phyloP scores from a whole-genome alignment of 768 basidiomycete genomes.

The Trametes coccinea region DNA sequence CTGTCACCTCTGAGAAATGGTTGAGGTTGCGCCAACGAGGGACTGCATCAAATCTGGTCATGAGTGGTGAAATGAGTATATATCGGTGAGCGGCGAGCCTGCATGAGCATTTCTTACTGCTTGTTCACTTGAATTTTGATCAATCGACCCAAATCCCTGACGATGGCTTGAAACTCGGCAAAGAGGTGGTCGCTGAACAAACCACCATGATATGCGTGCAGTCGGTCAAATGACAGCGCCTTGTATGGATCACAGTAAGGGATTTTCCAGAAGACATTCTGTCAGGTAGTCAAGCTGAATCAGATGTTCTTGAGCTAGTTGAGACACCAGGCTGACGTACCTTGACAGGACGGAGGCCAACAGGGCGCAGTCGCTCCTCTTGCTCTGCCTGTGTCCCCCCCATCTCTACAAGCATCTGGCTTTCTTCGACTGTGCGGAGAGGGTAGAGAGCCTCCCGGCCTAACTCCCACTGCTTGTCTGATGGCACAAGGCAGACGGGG shows the following conservation, averaged over 20 bases:
- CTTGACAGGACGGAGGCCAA: neutral
- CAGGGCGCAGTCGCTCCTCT: neutral
- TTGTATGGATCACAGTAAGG: constrained; percentile 9
- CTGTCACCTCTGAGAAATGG: neutral
- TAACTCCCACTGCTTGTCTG: neutral
- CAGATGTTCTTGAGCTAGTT: neutral
- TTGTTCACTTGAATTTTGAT: neutral
- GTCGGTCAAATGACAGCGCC: constrained; percentile 17
- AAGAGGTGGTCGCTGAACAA: constrained; percentile 18
- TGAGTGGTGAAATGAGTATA: neutral
- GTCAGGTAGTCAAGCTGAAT: neutral
- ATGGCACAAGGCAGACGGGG: constrained; percentile 18
- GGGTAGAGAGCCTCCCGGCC: neutral
- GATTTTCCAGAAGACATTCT: constrained; percentile 16
- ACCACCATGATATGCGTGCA: constrained; percentile 20
- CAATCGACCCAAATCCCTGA: neutral
- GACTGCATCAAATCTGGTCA: neutral
- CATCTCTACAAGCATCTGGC: neutral
- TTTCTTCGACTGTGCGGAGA: neutral
- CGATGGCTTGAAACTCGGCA: neutral
- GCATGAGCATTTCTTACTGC: neutral
- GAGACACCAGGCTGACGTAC: neutral
- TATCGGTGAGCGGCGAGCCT: too few relatives aligned
- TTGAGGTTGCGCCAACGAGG: neutral
- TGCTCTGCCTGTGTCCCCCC: neutral